Evolutionary conservation across 2,329 filamentous ascomycete genomes (phyloP), one percentile per base, ranked within the genome.

Genomic region (Ophiocordyceps robertsii): DNA sequence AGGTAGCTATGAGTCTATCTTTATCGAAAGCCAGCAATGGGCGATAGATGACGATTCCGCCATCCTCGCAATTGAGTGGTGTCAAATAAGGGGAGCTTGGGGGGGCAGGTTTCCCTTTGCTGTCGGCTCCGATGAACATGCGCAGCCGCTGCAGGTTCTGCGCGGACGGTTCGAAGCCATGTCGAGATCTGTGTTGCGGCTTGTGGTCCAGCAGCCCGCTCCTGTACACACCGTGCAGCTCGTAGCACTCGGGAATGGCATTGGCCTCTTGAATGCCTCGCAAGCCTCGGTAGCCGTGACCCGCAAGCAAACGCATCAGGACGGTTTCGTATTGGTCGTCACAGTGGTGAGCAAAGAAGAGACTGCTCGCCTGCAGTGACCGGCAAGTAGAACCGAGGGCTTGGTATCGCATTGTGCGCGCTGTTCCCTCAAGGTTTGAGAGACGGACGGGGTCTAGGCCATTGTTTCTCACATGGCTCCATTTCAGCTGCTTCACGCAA

Each of bases 241-340:
- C 82, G 52, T 81, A 70, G 53, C 85, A 94, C 58, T 95, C 88
- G 1, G 90, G 90, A n/a, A 95, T 87, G 37, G 75, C 73, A 27
- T 73, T 69, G 16, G 73, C 67, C 3, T 66, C 52, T 10, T 69
- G 71, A 52, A 94, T 92, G 4, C 84, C 87, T 14, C 70, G 66
- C 29, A 95, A 65, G 0, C 85, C 88, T n/a, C 72, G 66, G n/a
- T 75, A 74, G 3, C 73, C 66, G 52, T 86, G 82, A 0, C 81
- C 79, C 3, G 69, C 67, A 9, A 81, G 61, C 31, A 96, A 61
- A 36, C 92, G 75, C 79, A 88, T 84, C 39, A 96, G 63, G 4
- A 93, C 71, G 0, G 89, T 95, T 64, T 98, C 92, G 43, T 88
- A 83, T 55, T 92, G 86, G 54, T 98, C 92, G 54, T 95, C 89